Evolutionary conservation across 495 filamentous ascomycete species (phyloP), one percentile per base, ranked within the genome.

Genomic region (Thermochaetoides thermophila): DNA sequence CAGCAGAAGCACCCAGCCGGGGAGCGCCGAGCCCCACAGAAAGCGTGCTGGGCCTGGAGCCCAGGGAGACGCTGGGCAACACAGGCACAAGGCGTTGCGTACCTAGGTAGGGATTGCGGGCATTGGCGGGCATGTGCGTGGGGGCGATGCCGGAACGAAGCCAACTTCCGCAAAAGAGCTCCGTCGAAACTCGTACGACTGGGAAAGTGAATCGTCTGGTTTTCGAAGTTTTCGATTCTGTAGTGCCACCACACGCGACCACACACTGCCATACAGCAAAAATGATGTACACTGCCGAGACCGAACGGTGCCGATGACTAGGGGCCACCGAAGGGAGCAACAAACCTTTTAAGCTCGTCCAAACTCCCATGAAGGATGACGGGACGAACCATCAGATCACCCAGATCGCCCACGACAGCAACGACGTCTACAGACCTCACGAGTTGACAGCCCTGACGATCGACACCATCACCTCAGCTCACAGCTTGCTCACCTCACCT

Each of bases 161-260:
- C 41, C 29, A 35, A 39, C 17, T 12, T 18, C 17, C 15, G 8
- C 23, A 39, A 24, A 28, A 20, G 23, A 11, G 30, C 30, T 41
- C 24, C 34, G 17, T 27, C 32, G 13, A 20, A 26, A 38, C 48
- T 51, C 48, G 48, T 51, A 51, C 48, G 45, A 51, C 37, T 29
- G 18, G 6, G 17, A 15, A 41, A 30, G 24, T n/a, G 38, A 45
- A 51, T 48, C 35, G 45, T 29, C 42, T 39, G 45, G 45, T 51
- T 39, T 13, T 11, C 20, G 13, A 29, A 14, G 26, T 19, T 20
- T 29, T 10, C 16, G 17, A 18, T 33, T 24, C 31, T 17, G 34
- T 24, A 35, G 37, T 40, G 28, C 37, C 39, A 29, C 38, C 25
- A 29, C 31, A 17, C 32, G 34, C 37, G n/a, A n/a, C n/a, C n/a